phyloP scores from a whole-genome alignment of 257 asterid species.

The Scutellaria minor region DNA sequence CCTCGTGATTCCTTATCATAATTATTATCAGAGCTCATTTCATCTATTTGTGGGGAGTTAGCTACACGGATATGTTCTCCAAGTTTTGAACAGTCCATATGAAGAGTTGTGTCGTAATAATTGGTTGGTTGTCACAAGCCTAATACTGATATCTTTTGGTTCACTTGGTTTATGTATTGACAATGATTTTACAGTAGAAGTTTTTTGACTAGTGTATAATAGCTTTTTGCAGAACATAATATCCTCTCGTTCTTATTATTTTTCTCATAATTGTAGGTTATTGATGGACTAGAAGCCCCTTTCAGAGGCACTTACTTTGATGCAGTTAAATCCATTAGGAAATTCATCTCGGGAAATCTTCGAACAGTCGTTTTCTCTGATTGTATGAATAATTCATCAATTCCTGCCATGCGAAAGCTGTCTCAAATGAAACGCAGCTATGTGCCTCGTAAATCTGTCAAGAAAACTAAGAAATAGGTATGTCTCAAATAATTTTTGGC shows the following conservation, averaged over 20 bases:
- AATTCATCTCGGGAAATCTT: slow-evolving; percentile 57
- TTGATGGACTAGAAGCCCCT: slow-evolving; percentile 64
- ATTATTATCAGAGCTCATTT: neutral
- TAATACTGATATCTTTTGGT: too few species aligned
- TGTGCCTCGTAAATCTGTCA: slow-evolving; percentile 22
- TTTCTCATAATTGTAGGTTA: slow-evolving; percentile 51
- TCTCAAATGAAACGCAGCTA: slow-evolving; percentile 40
- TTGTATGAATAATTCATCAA: slow-evolving; percentile 43
- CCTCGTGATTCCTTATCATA: neutral
- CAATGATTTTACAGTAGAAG: neutral
- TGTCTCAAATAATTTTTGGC: neutral
- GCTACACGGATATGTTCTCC: neutral
- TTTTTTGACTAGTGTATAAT: neutral
- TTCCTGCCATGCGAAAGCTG: slow-evolving; percentile 45
- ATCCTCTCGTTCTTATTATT: slow-evolving; percentile 25
- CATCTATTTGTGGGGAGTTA: neutral
- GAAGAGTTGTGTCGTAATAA: neutral
- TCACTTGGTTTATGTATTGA: neutral
- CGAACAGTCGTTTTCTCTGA: slow-evolving; percentile 67
- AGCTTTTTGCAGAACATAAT: neutral
- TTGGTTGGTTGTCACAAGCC: too few species aligned
- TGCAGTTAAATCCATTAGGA: slow-evolving; percentile 56
- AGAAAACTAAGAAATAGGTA: slow-evolving; percentile 37
- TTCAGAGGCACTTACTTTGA: slow-evolving; percentile 47
- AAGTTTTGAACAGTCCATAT: neutral